Conservation (phyloP, 1,284 basidiomycete genomes). For the Vanrija humicola region DNA sequence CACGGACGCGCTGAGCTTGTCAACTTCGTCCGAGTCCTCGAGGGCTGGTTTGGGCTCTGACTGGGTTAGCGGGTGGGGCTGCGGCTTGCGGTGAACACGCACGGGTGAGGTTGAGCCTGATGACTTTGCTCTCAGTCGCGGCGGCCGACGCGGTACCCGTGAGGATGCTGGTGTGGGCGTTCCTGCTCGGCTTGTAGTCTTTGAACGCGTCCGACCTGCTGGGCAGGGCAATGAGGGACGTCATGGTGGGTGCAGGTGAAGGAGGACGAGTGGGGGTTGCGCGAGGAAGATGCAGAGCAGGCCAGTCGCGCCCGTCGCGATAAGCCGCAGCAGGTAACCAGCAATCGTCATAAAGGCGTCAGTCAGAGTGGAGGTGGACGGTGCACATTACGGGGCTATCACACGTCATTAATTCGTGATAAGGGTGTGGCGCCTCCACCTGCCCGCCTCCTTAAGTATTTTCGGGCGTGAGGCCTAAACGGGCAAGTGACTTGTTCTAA, state of each 20-base stretch:
- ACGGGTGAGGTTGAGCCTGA: constrained; percentile 24
- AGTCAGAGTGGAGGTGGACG: too few species aligned
- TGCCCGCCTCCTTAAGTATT: too few species aligned
- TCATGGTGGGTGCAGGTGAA: constrained; percentile 10
- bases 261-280: too few species aligned
- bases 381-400: too few species aligned
- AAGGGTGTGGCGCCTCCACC: too few species aligned
- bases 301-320: too few species aligned
- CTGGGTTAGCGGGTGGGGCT: not conserved
- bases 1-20: constrained; percentile 7
- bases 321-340: too few species aligned
- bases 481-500: too few species aligned
- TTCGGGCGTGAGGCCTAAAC: too few species aligned
- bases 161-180: constrained; percentile 39
- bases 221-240: constrained; percentile 28
- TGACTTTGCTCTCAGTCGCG: constrained; percentile 4
- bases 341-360: too few species aligned
- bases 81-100: not conserved
- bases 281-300: too few species aligned
- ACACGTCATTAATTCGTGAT: too few species aligned
- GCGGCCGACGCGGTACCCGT: constrained; percentile 1
- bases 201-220: constrained; percentile 28
- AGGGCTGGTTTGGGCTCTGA: not conserved
- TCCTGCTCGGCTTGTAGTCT: constrained; percentile 31
- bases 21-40: not conserved